Percentiles rank a stretch among this genome's conserved stretches.
phyloP scores from a whole-genome alignment of 1,139 yeast species.

The Suhomyces ambrosiae region DNA sequence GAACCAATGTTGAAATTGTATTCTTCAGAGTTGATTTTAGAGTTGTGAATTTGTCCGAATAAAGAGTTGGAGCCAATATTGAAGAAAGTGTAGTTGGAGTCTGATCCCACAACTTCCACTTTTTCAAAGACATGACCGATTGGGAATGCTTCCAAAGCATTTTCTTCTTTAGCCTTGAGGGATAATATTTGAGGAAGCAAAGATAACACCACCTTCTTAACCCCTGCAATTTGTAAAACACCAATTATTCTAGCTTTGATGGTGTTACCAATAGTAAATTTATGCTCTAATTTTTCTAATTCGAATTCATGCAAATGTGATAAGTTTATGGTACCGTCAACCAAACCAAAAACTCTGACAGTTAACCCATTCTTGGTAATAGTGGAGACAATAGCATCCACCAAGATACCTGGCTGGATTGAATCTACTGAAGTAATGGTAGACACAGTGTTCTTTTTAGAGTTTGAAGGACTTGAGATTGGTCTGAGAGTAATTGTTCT shows the following conservation, averaged over 20 bases:
- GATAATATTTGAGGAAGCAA: conserved; percentile 55
- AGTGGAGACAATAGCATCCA: conserved; percentile 71
- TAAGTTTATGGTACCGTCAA: conserved; percentile 69
- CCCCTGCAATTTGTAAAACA: conserved; percentile 56
- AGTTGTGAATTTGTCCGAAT: conserved; percentile 72
- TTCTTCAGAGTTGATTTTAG: conserved; percentile 61
- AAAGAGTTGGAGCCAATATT: conserved; percentile 56
- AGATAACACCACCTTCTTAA: conserved; percentile 65
- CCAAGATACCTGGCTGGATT: conserved; percentile 79
- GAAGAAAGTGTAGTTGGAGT: conserved; percentile 56
- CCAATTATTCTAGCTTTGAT: conserved; percentile 73
- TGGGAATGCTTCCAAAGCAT: conserved; percentile 71
- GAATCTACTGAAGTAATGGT: conserved; percentile 74
- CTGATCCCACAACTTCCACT: conserved; percentile 60
- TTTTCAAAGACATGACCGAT: conserved; percentile 70
- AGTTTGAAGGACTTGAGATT: conserved; percentile 23
- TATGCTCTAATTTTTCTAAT: conserved; percentile 54
- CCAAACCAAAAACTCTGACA: conserved; percentile 70
- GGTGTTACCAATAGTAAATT: conserved; percentile 64
- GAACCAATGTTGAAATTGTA: conserved; percentile 63
- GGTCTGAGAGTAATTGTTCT: conserved; percentile 67
- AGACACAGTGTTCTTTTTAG: conserved; percentile 50
- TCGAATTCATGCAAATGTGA: conserved; percentile 62
- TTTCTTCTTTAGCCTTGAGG: conserved; percentile 22
- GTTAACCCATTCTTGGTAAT: conserved; percentile 63